Base-by-base conservation (phyloP, 129 eudicot species). In the Pseudognaphalium luteoalbum region DNA sequence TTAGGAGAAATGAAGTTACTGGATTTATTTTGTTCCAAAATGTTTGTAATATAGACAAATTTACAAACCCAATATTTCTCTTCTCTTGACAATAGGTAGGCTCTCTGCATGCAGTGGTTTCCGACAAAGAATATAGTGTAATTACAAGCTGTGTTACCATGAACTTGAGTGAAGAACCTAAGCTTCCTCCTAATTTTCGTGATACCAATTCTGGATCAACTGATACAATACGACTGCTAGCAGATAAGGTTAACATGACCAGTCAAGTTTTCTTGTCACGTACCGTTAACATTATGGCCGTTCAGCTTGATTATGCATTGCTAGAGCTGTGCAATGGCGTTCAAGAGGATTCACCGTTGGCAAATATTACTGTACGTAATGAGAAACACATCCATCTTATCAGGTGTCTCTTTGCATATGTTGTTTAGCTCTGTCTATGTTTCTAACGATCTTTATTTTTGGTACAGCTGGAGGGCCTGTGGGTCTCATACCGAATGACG, bases 181-280 rank as follows among this genome's bases (percentile, higher is more conserved):
- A 37, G 25, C 88, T 87, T 81, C 98, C 98, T 74, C 97, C 98
- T 63, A 84, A 87, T 74, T 94, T 94, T 52, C 98, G 98, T 68
- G 84, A 84, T 70, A 71, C 81, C 82, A 86, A 80, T 65, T 56
- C 96, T 65, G 88, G 80, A 37, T 81, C 96, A 19, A 80, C 87
- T 51, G 96, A 91, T 80, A 84, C 90, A 75, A 89, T 94, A 33
- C 85, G 81, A 37, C 73, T 87, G 78, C 85, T 94, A 80, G 96
- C 89, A 51, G 96, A 94, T 84, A 91, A 87, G 86, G 98, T 94
- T 84, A 91, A 94, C 83, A 67, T 82, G 77, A 89, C 89, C 69
- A 88, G 98, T 85, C 98, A 94, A 88, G 88, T 80, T 33, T 85
- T 94, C 61, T 85, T 91, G 81, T 91, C 97, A 2, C 97, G 96